These are phyloP conservation scores for Aspergillus avenaceus DNA, from an alignment of 495 filamentous ascomycete genomes.

Conservation along the genomic window DNA sequence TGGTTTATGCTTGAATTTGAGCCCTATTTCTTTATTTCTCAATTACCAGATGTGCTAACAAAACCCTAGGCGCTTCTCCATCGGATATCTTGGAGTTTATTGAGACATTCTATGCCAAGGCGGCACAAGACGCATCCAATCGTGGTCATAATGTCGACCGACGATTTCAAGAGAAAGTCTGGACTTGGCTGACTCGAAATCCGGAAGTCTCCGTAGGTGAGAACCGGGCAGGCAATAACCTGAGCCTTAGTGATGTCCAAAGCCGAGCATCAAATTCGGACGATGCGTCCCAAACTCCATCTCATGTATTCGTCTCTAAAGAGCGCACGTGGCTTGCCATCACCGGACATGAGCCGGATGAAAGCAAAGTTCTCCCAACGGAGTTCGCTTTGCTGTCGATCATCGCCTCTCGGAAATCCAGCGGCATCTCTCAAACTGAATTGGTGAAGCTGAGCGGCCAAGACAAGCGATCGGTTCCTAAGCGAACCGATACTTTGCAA, in stretches of 20 bases:
- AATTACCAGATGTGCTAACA: background rate
- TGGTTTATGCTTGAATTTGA: background rate
- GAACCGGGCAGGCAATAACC: slow-evolving; percentile 34
- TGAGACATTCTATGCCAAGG: slow-evolving; percentile 33
- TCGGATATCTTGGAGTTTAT: slow-evolving; percentile 35
- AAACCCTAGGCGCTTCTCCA: slow-evolving; percentile 35
- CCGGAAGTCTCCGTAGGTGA: slow-evolving; percentile 49
- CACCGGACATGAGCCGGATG: slow-evolving; percentile 75
- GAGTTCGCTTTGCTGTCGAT: slow-evolving; percentile 76
- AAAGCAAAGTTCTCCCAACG: slow-evolving; percentile 56
- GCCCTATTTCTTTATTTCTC: background rate
- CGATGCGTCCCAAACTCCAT: slow-evolving; percentile 1
- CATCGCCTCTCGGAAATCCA: slow-evolving; percentile 65
- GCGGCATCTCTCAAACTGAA: slow-evolving; percentile 76
- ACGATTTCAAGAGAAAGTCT: slow-evolving; percentile 49
- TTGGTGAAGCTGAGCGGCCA: slow-evolving; percentile 73
- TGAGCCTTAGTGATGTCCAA: slow-evolving; percentile 47
- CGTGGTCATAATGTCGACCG: slow-evolving; percentile 39
- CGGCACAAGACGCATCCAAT: slow-evolving; percentile 14
- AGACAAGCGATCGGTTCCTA: slow-evolving; percentile 84
- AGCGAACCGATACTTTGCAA: slow-evolving; percentile 69
- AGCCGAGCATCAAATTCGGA: slow-evolving; percentile 4
- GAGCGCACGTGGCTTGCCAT: slow-evolving; percentile 73
- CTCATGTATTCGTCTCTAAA: slow-evolving; percentile 55
- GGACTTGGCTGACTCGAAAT: slow-evolving; percentile 52